These are phyloP conservation scores for Diaporthe humulicola DNA, from an alignment of 2,329 filamentous ascomycete species.

Conservation along the genomic window DNA sequence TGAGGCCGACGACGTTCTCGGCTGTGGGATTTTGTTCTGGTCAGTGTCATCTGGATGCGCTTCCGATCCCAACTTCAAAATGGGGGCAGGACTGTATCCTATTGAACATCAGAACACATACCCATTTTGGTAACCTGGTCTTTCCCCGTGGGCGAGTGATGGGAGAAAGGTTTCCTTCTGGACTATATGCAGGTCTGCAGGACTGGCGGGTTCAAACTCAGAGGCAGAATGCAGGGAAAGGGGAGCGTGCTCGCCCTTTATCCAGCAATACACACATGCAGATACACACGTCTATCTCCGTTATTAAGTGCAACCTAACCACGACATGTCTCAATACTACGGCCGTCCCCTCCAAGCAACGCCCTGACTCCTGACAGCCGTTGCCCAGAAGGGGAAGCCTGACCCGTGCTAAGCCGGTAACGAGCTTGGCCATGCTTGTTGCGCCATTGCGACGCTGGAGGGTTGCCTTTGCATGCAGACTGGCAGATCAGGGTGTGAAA, in stretches of 20 bases:
- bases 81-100: too few species aligned
- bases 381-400: constrained; percentile 15
- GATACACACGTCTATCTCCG: not conserved
- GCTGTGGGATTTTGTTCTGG: not conserved
- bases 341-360: not conserved
- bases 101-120: constrained; percentile 1
- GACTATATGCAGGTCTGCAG: not conserved
- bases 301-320: not conserved
- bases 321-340: not conserved
- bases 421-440: constrained; percentile 30
- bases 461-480: not conserved
- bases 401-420: constrained; percentile 23
- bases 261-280: not conserved
- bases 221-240: not conserved
- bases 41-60: not conserved
- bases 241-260: constrained; percentile 12
- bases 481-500: not conserved
- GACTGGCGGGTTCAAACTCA: not conserved
- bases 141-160: not conserved
- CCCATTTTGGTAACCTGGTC: constrained; percentile 20
- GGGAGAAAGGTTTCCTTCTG: constrained; percentile 5
- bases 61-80: not conserved
- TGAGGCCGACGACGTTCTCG: constrained; percentile 16
- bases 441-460: constrained; percentile 24
- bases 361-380: constrained; percentile 16